Conservation (phyloP, 2,329 filamentous ascomycete species). For the Aspergillus texensis region DNA sequence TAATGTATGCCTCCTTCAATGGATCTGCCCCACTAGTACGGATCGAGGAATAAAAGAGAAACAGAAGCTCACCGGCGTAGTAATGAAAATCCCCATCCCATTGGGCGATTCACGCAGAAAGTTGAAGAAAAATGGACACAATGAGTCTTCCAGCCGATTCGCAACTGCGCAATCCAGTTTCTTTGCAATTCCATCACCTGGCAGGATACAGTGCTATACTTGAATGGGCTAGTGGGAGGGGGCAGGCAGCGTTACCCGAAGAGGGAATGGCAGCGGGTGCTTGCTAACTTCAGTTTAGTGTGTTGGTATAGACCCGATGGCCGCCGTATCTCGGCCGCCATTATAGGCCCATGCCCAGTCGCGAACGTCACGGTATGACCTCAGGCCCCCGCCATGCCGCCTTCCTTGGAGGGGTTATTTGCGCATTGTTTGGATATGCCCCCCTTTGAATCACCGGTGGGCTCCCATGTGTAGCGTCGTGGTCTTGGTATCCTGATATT, state of each 20-base stretch:
- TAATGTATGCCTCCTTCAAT: no score
- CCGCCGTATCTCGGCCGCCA: slow-evolving; percentile 15
- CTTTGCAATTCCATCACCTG: background rate
- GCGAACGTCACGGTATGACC: slow-evolving; percentile 26
- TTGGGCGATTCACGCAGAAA: background rate
- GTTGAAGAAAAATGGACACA: background rate
- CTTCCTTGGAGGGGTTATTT: background rate
- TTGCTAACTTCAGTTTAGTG: slow-evolving; percentile 15
- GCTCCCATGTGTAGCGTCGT: slow-evolving; percentile 5
- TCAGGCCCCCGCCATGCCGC: slow-evolving; percentile 15
- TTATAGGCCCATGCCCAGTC: background rate
- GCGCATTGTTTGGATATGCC: background rate
- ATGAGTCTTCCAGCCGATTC: background rate
- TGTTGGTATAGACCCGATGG: slow-evolving; percentile 13
- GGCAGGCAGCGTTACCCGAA: background rate
- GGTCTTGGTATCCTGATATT: background rate
- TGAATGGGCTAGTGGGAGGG: background rate
- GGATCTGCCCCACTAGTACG: no score
- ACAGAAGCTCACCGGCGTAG: background rate
- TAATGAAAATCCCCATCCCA: background rate
- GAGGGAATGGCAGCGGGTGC: slow-evolving; percentile 13
- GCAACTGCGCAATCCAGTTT: background rate
- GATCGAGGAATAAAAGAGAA: background rate
- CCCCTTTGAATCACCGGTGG: slow-evolving; percentile 6
- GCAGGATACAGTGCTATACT: background rate